Conservation (phyloP, 1,139 yeast species). For the Hansenula lynferdii region DNA sequence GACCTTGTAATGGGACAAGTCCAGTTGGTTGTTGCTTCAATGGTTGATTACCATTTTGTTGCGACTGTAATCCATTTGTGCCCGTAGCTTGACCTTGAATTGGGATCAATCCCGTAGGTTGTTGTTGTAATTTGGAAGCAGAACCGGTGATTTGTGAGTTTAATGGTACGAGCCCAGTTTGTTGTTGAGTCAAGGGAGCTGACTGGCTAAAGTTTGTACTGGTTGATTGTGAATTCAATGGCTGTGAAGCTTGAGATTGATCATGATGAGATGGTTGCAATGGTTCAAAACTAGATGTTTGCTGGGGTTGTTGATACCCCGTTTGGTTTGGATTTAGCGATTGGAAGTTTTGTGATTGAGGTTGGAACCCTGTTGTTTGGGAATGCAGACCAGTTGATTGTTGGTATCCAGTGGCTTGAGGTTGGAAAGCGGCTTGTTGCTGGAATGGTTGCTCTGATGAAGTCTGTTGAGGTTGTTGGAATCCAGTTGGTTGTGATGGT, state of each 20-base stretch:
- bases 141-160: conserved; percentile 27
- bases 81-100: conserved; percentile 31
- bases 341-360: conserved; percentile 32
- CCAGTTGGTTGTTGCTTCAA: conserved; percentile 31
- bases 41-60: conserved; percentile 5
- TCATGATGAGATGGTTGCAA: conserved; percentile 5
- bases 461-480: background rate
- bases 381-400: too few species aligned
- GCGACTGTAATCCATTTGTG: too few species aligned
- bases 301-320: conserved; percentile 25
- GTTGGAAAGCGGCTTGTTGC: conserved; percentile 15
- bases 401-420: conserved; percentile 13
- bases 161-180: conserved; percentile 8
- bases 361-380: conserved; percentile 18
- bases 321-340: conserved; percentile 25
- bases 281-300: conserved; percentile 27
- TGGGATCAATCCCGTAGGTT: conserved; percentile 20
- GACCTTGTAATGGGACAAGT: conserved; percentile 27
- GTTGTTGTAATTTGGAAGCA: conserved; percentile 19
- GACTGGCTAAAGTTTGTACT: background rate
- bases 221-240: conserved; percentile 6
- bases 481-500: background rate
- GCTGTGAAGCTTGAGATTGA: conserved; percentile 1
- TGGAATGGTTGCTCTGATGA: conserved; percentile 4
- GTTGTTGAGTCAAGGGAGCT: background rate